These are phyloP conservation scores for Fusarium sp. DNA, from an alignment of 2,329 filamentous ascomycete genomes.

Conservation along the genomic window DNA sequence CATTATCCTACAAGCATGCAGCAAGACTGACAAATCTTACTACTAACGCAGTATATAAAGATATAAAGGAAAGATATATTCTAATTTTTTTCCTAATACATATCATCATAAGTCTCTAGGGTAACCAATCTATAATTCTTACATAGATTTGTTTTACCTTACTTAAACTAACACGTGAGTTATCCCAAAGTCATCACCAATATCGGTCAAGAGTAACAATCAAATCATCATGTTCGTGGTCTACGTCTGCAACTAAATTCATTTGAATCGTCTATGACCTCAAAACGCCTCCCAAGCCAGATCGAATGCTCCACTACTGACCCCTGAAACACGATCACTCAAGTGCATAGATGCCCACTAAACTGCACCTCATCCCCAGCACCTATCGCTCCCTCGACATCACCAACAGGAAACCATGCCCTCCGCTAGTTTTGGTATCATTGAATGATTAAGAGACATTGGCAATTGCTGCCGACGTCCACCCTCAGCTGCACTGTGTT, in stretches of 20 bases:
- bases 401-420: conserved; percentile 20
- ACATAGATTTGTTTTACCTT: too few relatives aligned
- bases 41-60: too few relatives aligned
- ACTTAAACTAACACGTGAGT: background rate
- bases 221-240: conserved; percentile 52
- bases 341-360: conserved; percentile 36
- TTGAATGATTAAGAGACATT: conserved; percentile 48
- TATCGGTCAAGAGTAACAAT: conserved; percentile 27
- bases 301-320: conserved; percentile 51
- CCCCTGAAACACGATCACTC: conserved; percentile 42
- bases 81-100: too few relatives aligned
- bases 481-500: conserved; percentile 33
- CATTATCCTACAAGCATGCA: too few relatives aligned
- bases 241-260: conserved; percentile 55
- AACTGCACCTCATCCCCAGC: conserved; percentile 26
- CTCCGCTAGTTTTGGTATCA: conserved; percentile 49
- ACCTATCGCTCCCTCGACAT: conserved; percentile 27
- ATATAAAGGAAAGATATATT: too few relatives aligned
- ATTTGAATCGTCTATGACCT: conserved; percentile 58
- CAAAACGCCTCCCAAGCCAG: conserved; percentile 57
- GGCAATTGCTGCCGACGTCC: conserved; percentile 37
- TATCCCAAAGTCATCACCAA: background rate
- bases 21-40: too few relatives aligned
- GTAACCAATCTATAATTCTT: too few relatives aligned
- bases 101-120: too few relatives aligned